Conservation (phyloP, 2,329 filamentous ascomycete species). For the Simplicillium aogashimaense region DNA sequence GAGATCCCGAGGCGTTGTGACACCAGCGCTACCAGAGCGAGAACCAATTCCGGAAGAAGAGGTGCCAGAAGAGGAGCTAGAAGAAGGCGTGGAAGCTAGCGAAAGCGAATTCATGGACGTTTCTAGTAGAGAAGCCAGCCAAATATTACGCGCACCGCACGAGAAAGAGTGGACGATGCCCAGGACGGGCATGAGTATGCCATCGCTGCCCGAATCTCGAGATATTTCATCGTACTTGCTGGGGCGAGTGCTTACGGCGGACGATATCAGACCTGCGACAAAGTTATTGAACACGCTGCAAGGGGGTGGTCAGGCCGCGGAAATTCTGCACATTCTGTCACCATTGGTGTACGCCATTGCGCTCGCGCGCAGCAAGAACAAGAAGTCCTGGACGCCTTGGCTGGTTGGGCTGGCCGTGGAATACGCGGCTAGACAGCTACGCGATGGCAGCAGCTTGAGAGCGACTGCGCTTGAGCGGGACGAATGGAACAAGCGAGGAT, state of each 20-base stretch:
- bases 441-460: constrained; percentile 61
- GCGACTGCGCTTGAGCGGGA: constrained; percentile 85
- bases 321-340: constrained; percentile 84
- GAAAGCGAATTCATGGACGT: constrained; percentile 29
- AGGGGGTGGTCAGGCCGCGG: constrained; percentile 65
- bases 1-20: constrained; percentile 71
- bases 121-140: constrained; percentile 14
- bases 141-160: constrained; percentile 22
- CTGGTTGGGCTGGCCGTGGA: constrained; percentile 76
- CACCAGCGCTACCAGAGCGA: constrained; percentile 75
- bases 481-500: constrained; percentile 78
- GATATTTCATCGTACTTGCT: constrained; percentile 84
- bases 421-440: constrained; percentile 77
- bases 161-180: constrained; percentile 79
- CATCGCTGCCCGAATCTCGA: constrained; percentile 67
- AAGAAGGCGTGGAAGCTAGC: constrained; percentile 27
- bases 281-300: constrained; percentile 76
- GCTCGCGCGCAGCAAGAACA: constrained; percentile 62
- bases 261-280: constrained; percentile 90
- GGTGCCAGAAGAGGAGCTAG: constrained; percentile 31
- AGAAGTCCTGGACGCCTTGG: constrained; percentile 87
- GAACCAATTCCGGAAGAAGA: constrained; percentile 60
- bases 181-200: constrained; percentile 78
- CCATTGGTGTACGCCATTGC: constrained; percentile 80
- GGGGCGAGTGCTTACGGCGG: constrained; percentile 82